phyloP scores from a whole-genome alignment of 148 eudicot species.

The Mesembryanthemum crystallinum region DNA sequence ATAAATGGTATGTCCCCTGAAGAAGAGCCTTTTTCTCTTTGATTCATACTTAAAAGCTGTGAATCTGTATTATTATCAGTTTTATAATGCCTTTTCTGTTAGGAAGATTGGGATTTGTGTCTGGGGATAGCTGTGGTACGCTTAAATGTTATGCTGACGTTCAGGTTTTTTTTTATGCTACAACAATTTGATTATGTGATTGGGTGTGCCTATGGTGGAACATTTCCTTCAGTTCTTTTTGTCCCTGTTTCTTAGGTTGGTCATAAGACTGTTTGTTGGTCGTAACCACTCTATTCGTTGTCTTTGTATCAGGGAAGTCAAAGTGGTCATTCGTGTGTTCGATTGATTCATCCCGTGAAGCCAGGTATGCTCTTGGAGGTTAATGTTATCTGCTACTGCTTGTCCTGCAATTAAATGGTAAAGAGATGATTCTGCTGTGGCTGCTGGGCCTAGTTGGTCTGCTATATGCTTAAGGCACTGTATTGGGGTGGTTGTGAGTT shows the following conservation, averaged over 20 bases:
- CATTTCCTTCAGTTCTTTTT: constrained; percentile 1
- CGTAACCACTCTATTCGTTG: constrained; percentile 6
- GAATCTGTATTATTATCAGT: not conserved
- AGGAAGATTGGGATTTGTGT: too few relatives aligned
- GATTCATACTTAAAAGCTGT: too few relatives aligned
- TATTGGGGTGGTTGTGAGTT: too few relatives aligned
- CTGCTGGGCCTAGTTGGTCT: not conserved
- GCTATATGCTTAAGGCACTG: too few relatives aligned
- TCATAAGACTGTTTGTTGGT: not conserved
- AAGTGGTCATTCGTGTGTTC: constrained; percentile 37
- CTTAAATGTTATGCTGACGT: not conserved
- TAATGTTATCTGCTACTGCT: not conserved
- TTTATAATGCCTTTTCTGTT: not conserved
- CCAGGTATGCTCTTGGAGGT: constrained; percentile 39
- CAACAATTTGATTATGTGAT: not conserved
- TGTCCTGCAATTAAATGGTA: not conserved
- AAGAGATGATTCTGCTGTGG: not conserved
- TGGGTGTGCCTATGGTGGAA: not conserved
- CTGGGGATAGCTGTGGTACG: too few relatives aligned
- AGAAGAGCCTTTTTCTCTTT: too few relatives aligned
- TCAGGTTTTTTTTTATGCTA: too few relatives aligned
- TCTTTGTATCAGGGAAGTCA: constrained; percentile 49
- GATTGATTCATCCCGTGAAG: constrained; percentile 45
- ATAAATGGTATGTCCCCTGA: too few relatives aligned
- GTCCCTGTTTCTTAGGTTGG: constrained; percentile 1